These are phyloP conservation scores for Cladochytrium replicatum DNA, from an alignment of 192 early-diverging fungal species.

Conservation along the genomic window DNA sequence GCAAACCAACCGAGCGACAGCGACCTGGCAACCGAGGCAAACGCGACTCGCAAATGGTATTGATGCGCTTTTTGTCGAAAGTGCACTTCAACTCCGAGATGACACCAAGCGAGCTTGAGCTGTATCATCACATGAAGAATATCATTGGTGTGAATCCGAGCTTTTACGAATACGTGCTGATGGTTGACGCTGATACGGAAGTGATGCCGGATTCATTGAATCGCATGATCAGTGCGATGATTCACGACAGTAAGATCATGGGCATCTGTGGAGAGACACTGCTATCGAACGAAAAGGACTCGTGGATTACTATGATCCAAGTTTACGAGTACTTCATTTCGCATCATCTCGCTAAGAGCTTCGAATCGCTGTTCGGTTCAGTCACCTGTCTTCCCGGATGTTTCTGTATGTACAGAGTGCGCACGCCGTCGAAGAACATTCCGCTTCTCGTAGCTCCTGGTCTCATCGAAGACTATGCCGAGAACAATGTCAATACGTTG, in stretches of 20 bases:
- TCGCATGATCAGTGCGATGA: slow-evolving; percentile 47
- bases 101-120: slow-evolving; percentile 67
- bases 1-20: slow-evolving; percentile 70
- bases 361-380: slow-evolving; percentile 97
- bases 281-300: slow-evolving; percentile 78
- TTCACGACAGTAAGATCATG: slow-evolving; percentile 49
- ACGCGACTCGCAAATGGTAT: slow-evolving; percentile 75
- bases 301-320: slow-evolving; percentile 95
- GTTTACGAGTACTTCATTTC: slow-evolving; percentile 99
- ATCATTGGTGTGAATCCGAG: slow-evolving; percentile 71
- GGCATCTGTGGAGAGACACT: slow-evolving; percentile 89
- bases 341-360: slow-evolving; percentile 96
- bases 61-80: slow-evolving; percentile 73
- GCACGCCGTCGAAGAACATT: slow-evolving; percentile 37
- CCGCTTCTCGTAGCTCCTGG: slow-evolving; percentile 63
- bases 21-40: slow-evolving; percentile 73
- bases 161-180: slow-evolving; percentile 62
- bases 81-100: slow-evolving; percentile 74
- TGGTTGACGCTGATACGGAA: slow-evolving; percentile 55
- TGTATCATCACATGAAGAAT: slow-evolving; percentile 78
- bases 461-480: slow-evolving; percentile 64
- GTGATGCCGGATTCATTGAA: slow-evolving; percentile 40
- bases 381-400: slow-evolving; percentile 30
- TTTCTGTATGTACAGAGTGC: slow-evolving; percentile 36
- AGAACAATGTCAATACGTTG: slow-evolving; percentile 71